A percentile compares a stretch with the other conserved stretches of the same genome.
Evolutionary conservation across 2,329 filamentous ascomycete species (phyloP).

Genomic region (Blastomyces percursus): DNA sequence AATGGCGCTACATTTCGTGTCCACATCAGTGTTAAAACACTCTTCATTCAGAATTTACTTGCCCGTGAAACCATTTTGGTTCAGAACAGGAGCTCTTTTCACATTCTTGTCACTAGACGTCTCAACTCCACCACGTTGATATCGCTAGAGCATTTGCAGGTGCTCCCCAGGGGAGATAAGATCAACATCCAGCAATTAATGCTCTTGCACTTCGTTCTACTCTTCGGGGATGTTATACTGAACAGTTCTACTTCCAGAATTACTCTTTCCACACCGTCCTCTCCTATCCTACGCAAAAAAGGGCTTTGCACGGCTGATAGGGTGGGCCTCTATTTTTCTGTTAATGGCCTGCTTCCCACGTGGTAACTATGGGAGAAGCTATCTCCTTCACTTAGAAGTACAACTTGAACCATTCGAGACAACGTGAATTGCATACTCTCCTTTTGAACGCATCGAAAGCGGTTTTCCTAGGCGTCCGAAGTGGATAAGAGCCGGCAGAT

Average conservation of each 20-base stretch:
- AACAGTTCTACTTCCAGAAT: neutral
- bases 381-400: neutral
- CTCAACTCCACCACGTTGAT: neutral
- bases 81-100: neutral
- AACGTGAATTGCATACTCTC: neutral
- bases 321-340: neutral
- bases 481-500: neutral
- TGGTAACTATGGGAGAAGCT: neutral
- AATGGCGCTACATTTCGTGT: neutral
- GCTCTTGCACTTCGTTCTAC: neutral
- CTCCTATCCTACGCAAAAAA: neutral
- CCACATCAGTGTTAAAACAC: neutral
- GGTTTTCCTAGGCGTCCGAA: neutral
- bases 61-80: neutral
- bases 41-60: neutral
- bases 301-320: neutral
- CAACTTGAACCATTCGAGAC: neutral
- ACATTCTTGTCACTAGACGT: neutral
- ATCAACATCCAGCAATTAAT: neutral
- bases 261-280: neutral
- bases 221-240: neutral
- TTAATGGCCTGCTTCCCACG: neutral
- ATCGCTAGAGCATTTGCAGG: neutral
- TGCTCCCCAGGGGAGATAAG: neutral
- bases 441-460: neutral